Evolutionary conservation across 192 early-diverging fungal genomes (phyloP).

Genomic region (Backusella westeae): DNA sequence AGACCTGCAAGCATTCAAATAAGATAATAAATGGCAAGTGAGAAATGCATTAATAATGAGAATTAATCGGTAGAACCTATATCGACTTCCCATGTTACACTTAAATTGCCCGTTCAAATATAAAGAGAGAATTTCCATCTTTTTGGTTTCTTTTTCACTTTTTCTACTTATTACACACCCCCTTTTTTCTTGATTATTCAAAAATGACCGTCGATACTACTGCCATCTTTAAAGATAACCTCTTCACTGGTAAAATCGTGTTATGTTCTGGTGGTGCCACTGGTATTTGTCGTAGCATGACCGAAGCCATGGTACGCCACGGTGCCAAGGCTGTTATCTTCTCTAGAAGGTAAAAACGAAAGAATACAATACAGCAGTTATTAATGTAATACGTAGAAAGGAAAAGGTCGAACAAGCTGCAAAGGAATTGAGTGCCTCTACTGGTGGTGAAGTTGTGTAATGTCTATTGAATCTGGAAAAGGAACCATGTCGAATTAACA

Average conservation of each 20-base stretch:
- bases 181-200: background rate
- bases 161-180: background rate
- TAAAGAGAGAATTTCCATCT: background rate
- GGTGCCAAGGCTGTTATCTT: conserved; percentile 61
- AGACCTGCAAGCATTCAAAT: too few species aligned
- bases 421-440: conserved; percentile 52
- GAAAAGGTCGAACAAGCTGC: conserved; percentile 64
- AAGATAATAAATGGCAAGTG: background rate
- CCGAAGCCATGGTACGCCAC: conserved; percentile 59
- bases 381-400: conserved; percentile 21
- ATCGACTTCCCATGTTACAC: background rate
- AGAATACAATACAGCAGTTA: background rate
- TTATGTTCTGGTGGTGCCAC: conserved; percentile 53
- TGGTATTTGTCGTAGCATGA: conserved; percentile 70
- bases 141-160: background rate
- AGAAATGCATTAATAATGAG: background rate
- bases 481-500: background rate
- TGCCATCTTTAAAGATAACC: conserved; percentile 29
- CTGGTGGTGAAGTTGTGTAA: conserved; percentile 52
- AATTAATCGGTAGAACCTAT: background rate
- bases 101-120: background rate
- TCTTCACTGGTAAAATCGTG: conserved; percentile 34
- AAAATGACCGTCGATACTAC: conserved; percentile 21
- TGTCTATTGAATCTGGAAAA: background rate
- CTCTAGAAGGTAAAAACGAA: conserved; percentile 49